Conservation (phyloP, 768 basidiomycete species). For the Psilocybe azurescens region DNA sequence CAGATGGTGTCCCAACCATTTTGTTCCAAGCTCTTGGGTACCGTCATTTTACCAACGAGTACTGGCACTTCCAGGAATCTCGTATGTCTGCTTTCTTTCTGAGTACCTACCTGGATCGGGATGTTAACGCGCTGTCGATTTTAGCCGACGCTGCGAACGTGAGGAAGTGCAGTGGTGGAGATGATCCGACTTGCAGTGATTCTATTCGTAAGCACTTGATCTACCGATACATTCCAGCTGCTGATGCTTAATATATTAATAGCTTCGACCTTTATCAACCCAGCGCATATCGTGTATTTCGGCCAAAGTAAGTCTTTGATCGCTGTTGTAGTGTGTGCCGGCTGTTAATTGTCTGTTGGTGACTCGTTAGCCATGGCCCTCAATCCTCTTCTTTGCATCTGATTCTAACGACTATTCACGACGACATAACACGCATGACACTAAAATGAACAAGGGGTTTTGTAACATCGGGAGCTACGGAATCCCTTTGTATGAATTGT, state of each 20-base stretch:
- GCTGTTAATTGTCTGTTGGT: not conserved
- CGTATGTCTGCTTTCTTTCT: conserved; percentile 13
- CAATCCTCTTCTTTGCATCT: conserved; percentile 24
- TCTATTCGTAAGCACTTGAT: conserved; percentile 44
- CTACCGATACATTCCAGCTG: not conserved
- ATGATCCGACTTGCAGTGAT: conserved; percentile 53
- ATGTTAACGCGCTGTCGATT: not conserved
- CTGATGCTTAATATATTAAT: not conserved
- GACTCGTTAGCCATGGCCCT: conserved; percentile 18
- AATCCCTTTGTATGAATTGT: not conserved
- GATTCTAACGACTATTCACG: not conserved
- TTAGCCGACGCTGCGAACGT: conserved; percentile 41
- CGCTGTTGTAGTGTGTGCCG: not conserved
- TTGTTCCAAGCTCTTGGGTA: conserved; percentile 51
- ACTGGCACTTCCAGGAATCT: conserved; percentile 55
- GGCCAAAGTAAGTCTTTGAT: conserved; percentile 39
- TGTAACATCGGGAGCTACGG: not conserved
- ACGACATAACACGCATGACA: not conserved
- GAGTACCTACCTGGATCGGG: not conserved
- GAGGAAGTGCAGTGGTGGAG: conserved; percentile 46
- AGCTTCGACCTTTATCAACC: conserved; percentile 55
- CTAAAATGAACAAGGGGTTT: no score
- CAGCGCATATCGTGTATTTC: conserved; percentile 50
- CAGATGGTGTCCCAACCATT: conserved; percentile 59
- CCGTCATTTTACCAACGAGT: conserved; percentile 43